These are phyloP conservation scores for Miscanthus sacchariflorus DNA, from an alignment of 202 grass and related monocot genomes.

Conservation along the genomic window DNA sequence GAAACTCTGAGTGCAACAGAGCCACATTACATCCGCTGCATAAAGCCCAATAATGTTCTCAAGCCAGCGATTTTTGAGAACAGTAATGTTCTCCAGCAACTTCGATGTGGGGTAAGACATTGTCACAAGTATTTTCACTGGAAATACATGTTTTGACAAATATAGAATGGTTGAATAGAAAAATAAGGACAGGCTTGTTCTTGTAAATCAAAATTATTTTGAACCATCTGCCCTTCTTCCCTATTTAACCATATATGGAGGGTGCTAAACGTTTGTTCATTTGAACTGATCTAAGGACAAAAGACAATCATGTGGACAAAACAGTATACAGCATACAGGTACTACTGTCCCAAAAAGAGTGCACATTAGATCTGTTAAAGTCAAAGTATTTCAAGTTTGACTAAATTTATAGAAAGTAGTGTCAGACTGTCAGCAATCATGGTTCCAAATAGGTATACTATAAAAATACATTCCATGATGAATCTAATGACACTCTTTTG, in stretches of 20 bases:
- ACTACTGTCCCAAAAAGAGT: not conserved
- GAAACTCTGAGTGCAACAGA: slow-evolving; percentile 89
- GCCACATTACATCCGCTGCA: slow-evolving; percentile 94
- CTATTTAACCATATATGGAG: slow-evolving; percentile 22
- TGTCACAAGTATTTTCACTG: slow-evolving; percentile 44
- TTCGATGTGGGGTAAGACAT: slow-evolving; percentile 92
- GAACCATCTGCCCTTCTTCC: not conserved
- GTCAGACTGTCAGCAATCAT: not conserved
- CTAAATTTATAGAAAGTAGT: not conserved
- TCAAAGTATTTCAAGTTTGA: not conserved
- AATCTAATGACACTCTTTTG: not conserved
- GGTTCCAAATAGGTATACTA: not conserved
- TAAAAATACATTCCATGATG: not conserved
- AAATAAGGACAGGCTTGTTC: not conserved
- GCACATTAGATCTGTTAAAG: not conserved
- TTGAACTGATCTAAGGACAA: slow-evolving; percentile 5
- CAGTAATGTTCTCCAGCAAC: slow-evolving; percentile 94
- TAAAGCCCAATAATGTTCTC: slow-evolving; percentile 97
- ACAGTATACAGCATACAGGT: not conserved
- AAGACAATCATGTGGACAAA: not conserved
- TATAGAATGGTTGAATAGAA: slow-evolving; percentile 18
- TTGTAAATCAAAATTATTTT: slow-evolving; percentile 20
- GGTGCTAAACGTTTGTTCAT: not conserved
- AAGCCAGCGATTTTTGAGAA: slow-evolving; percentile 97
- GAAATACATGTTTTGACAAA: slow-evolving; percentile 34